Base-by-base conservation (phyloP, 768 basidiomycete species). In the Nevesoporus exiguus region DNA sequence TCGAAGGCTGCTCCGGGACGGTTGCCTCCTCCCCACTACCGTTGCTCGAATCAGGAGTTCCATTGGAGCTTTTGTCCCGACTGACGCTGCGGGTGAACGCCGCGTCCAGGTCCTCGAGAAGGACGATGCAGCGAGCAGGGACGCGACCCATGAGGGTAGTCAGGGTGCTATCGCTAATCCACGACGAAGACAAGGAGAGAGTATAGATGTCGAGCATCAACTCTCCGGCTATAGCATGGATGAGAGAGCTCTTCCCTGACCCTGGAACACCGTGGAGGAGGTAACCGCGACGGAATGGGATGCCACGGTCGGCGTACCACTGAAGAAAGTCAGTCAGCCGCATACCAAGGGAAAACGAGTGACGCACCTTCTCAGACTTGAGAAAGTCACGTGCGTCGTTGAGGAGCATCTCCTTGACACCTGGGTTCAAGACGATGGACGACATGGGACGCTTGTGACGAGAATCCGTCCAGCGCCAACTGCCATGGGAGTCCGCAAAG, bases 221-320 rank as follows among this genome's bases (percentile, higher is more conserved):
- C 66, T 90, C 86, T 43, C 93, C 93, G 8, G 93, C 93, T 27
- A 94, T 83, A 14, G 92, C 83, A 58, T 93, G 90, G 61, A 93
- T 91, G 52, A 93, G 77, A 19, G 88, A 90, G 21, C 85, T 87
- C 74, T 94, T 94, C 44, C 91, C 91, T 25, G 87, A 88, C 46
- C 91, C 92, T 11, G 91, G 86, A 25, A 90, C 86, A 58, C 90
- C 89, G 61, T 92, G 84, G 22, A 93, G 77, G 47, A 93, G 80
- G 68, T 91, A 92, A 5, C 92, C 92, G 52, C 92, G 82, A 51
- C 92, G 87, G 81, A 90, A 93, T 29, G 92, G 92, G 60, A 93
- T 93, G 47, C 92, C 92, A 62, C 92, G 85, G 70, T 92, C 88
- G n/a, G 89, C 88, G 61, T 93, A 94, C 92, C 92, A 93, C 83